phyloP scores from a whole-genome alignment of 805 yeast genomes.

The Metschnikowia picachoensis region DNA sequence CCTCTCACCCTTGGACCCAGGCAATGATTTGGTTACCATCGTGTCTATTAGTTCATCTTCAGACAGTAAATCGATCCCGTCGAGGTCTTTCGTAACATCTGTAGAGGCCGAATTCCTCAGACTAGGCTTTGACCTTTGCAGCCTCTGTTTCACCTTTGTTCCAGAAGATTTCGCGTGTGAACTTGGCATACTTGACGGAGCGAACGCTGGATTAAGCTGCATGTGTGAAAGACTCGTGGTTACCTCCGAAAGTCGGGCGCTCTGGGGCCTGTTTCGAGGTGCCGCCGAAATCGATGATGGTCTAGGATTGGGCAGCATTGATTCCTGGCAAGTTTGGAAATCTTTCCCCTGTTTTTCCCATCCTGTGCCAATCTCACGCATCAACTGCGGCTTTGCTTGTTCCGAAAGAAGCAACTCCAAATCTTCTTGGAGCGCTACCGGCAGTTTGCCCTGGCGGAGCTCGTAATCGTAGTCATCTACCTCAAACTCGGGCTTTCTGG shows the following conservation, averaged over 20 bases:
- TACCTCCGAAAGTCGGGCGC: not conserved
- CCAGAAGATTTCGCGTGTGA: too few species aligned
- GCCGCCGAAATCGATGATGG: too few species aligned
- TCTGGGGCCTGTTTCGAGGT: not conserved
- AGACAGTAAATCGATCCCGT: slow-evolving; percentile 24
- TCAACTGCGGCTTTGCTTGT: not conserved
- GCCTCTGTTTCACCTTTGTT: too few species aligned
- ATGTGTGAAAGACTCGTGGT: not conserved
- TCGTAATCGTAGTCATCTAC: slow-evolving; percentile 19
- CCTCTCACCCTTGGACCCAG: not conserved
- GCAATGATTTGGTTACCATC: not conserved
- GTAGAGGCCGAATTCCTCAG: not conserved
- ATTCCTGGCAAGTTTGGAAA: not conserved
- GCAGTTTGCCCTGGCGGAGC: slow-evolving; percentile 14
- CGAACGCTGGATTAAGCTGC: not conserved
- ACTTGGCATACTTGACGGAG: too few species aligned
- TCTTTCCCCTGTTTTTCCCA: not conserved
- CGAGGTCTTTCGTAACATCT: slow-evolving; percentile 29
- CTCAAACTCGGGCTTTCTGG: slow-evolving; percentile 8
- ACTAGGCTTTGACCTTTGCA: not conserved
- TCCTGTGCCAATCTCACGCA: not conserved
- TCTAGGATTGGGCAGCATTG: not conserved
- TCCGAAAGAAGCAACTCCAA: slow-evolving; percentile 27
- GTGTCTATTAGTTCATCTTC: slow-evolving; percentile 20
- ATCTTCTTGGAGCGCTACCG: slow-evolving; percentile 25